phyloP scores from a whole-genome alignment of 1,284 basidiomycete genomes.

The Boletus semigastroideus region DNA sequence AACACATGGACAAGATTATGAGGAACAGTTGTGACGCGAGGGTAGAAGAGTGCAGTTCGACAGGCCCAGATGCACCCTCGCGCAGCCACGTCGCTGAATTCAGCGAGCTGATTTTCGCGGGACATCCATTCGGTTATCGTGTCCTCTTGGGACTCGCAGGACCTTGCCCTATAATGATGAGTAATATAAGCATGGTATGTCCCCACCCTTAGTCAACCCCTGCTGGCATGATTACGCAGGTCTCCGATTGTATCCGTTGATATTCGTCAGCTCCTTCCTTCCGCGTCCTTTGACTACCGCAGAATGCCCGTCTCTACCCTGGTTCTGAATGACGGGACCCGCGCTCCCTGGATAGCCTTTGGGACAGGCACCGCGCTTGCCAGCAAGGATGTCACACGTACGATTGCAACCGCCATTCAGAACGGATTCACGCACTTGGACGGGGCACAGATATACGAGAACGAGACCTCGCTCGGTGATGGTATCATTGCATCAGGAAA shows the following conservation, averaged over 20 bases:
- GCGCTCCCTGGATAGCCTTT: slow-evolving; percentile 64
- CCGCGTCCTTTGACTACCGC: slow-evolving; percentile 3
- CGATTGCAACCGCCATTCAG: slow-evolving; percentile 55
- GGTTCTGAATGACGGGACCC: slow-evolving; percentile 57
- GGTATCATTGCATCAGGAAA: slow-evolving; percentile 55
- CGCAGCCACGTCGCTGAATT: no score
- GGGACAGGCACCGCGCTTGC: slow-evolving; percentile 65
- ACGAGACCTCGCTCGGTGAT: slow-evolving; percentile 58
- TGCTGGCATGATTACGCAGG: background rate
- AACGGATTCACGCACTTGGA: slow-evolving; percentile 71
- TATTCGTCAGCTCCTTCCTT: slow-evolving; percentile 16
- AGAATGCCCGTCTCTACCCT: slow-evolving; percentile 42
- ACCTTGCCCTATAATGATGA: no score
- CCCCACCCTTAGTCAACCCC: slow-evolving; percentile 9
- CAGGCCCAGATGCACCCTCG: no score
- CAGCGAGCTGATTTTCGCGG: no score
- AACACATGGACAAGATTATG: no score
- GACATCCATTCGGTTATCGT: no score
- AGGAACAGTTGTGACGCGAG: no score
- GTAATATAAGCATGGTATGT: background rate
- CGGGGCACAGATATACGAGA: slow-evolving; percentile 65
- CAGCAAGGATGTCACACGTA: slow-evolving; percentile 48
- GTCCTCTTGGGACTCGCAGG: background rate
- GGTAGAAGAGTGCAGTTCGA: no score
- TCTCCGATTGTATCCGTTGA: background rate